phyloP scores from a whole-genome alignment of 495 filamentous ascomycete genomes.

The Penicillium atrosanguineum region DNA sequence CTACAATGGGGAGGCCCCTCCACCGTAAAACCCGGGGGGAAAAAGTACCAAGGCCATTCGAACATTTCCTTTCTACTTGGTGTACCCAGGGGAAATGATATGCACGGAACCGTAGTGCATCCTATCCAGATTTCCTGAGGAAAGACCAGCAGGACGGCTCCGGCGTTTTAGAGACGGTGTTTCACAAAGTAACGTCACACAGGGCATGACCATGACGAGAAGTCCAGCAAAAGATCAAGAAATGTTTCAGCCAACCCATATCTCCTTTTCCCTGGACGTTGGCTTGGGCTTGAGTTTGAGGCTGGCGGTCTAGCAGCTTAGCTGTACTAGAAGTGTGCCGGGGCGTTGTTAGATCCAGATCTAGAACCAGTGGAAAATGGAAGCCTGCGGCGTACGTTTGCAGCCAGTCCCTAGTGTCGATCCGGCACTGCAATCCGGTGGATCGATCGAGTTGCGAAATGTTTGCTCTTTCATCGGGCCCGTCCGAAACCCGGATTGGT shows the following conservation, averaged over 20 bases:
- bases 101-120: slow-evolving; percentile 25
- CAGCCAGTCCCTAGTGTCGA: slow-evolving; percentile 22
- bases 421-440: slow-evolving; percentile 17
- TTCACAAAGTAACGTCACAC: slow-evolving; percentile 40
- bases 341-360: neutral
- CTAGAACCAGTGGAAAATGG: slow-evolving; percentile 1
- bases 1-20: neutral
- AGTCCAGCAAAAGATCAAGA: slow-evolving; percentile 9
- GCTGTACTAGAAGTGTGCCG: neutral
- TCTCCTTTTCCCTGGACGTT: slow-evolving; percentile 1
- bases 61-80: slow-evolving; percentile 5
- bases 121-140: slow-evolving; percentile 18
- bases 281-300: neutral
- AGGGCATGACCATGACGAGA: slow-evolving; percentile 27
- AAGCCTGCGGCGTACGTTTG: slow-evolving; percentile 25
- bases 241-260: slow-evolving; percentile 18
- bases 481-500: slow-evolving; percentile 25
- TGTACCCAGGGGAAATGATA: slow-evolving; percentile 29
- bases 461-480: slow-evolving; percentile 23
- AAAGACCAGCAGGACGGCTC: slow-evolving; percentile 24
- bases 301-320: neutral
- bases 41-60: neutral
- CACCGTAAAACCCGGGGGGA: neutral
- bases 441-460: slow-evolving; percentile 13
- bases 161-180: slow-evolving; percentile 29